These are phyloP conservation scores for Dittrichia graveolens DNA, from an alignment of 129 eudicot species.

Conservation along the genomic window DNA sequence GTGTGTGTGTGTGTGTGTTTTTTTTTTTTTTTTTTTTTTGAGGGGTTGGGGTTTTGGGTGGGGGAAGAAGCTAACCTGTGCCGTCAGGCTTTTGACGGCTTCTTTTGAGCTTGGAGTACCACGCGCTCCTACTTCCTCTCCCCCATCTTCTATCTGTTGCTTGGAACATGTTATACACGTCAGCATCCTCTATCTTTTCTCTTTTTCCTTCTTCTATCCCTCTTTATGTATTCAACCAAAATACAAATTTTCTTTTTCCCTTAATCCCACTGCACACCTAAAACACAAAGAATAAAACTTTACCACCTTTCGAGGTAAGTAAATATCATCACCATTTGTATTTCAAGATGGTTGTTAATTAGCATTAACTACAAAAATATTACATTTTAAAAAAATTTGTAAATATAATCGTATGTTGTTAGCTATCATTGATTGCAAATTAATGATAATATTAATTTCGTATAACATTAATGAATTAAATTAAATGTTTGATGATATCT, in stretches of 20 bases:
- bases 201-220: neutral
- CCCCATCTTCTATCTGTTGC: conserved; percentile 59
- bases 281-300: conserved; percentile 30
- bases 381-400: neutral
- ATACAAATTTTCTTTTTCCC: conserved; percentile 28
- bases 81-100: conserved; percentile 82
- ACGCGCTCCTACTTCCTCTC: conserved; percentile 62
- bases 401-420: neutral
- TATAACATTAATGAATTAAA: neutral
- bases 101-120: conserved; percentile 71
- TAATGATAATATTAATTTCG: neutral
- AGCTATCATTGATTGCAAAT: neutral
- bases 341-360: neutral
- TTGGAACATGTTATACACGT: conserved; percentile 81
- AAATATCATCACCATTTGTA: neutral
- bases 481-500: neutral
- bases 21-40: too few species aligned
- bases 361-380: conserved; percentile 9
- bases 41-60: neutral
- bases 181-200: conserved; percentile 47
- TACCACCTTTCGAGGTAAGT: conserved; percentile 33
- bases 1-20: neutral
- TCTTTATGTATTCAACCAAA: conserved; percentile 15
- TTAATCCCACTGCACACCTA: conserved; percentile 34
- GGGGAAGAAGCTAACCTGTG: conserved; percentile 62